Evolutionary conservation across 495 filamentous ascomycete genomes (phyloP).

Genomic region (Neurospora sp.): DNA sequence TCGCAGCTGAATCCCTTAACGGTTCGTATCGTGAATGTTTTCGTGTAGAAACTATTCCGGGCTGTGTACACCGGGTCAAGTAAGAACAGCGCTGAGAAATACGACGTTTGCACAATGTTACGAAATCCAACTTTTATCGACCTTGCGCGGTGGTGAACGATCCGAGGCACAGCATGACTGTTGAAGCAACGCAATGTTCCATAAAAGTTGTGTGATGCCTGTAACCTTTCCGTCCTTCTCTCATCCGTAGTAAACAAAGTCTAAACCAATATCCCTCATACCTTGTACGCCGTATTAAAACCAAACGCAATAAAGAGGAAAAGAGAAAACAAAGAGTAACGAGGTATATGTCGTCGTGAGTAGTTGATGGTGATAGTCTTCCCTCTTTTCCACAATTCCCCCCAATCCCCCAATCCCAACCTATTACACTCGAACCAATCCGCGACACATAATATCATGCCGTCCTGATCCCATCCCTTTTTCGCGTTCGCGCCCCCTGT

Average conservation of each 20-base stretch:
- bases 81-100: background rate
- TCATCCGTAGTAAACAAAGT: background rate
- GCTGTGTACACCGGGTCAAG: background rate
- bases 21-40: background rate
- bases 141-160: no score
- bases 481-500: background rate
- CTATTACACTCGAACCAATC: background rate
- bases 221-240: background rate
- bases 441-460: background rate
- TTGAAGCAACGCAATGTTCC: background rate
- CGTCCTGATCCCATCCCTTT: background rate
- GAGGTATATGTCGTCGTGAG: background rate
- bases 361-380: background rate
- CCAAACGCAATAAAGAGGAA: background rate
- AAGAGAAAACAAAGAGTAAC: background rate
- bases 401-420: background rate
- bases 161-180: background rate
- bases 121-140: background rate
- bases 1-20: no score
- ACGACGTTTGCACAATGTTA: background rate
- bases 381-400: background rate
- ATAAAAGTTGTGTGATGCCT: background rate
- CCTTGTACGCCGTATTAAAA: constrained; percentile 4
- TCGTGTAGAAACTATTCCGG: background rate
- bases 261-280: constrained; percentile 1